Evolutionary conservation across 768 basidiomycete species (phyloP), one percentile per base, ranked within the genome.

Genomic region (Lactarius trivialis): DNA sequence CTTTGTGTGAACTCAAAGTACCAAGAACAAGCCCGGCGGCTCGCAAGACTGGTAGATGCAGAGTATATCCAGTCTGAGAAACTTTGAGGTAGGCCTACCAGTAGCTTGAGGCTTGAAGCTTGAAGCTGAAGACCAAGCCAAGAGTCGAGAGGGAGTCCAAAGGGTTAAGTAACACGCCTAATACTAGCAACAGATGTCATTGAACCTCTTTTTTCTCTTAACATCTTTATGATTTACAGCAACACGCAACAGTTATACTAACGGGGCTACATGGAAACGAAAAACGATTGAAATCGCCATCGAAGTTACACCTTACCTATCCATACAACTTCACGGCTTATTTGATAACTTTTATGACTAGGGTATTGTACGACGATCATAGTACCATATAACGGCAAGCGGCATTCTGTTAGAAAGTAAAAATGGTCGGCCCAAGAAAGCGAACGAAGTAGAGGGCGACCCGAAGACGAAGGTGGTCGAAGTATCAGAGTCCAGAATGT

Each of bases 381-480:
- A 6, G 15, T 52, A 63, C 37, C 62, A 55, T 49, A 51, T 39
- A 45, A 56, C 17, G 61, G 50, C 43, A 50, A 24, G 37, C 28
- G 17, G 37, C 12, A 24, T 24, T 45, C 43, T 45, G 45, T 48
- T 11, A 54, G 33, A 26, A 43, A 41, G 50, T 21, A 41, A 19
- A 17, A 19, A 51, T 19, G 26, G 17, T 32, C 17, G n/a, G n/a
- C 26, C 26, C 14, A 41, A 59, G 30, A 34, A 30, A 43, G 24
- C 32, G 15, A 41, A 39, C 19, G 54, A 4, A 26, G 43, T 32
- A 14, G 51, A 43, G 37, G 26, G n/a, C 30, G 41, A 24, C 28
- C 45, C 24, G 48, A 55, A 33, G 49, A 24, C n/a, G 62, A 64
- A 63, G 34, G 45, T 21, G 30, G 50, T 17, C 57, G 24, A 49